These are phyloP conservation scores for Vitis rotundifolia DNA, from an alignment of 164 flowering plant species.

Conservation along the genomic window DNA sequence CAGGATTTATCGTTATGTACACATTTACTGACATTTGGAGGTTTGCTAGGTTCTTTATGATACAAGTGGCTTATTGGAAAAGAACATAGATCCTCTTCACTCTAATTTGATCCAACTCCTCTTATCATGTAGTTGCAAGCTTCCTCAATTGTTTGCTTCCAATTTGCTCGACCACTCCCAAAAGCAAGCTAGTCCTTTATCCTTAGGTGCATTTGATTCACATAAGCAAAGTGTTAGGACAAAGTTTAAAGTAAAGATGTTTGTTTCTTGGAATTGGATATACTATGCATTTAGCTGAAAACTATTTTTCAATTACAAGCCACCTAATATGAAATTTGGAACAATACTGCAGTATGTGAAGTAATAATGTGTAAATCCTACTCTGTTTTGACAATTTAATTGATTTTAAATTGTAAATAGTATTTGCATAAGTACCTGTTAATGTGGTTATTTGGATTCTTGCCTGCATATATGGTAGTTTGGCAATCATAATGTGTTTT, in stretches of 20 bases:
- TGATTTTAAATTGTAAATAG: too few relatives aligned
- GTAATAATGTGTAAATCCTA: too few relatives aligned
- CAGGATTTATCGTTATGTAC: too few relatives aligned
- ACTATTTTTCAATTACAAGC: too few relatives aligned
- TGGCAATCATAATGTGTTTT: not conserved
- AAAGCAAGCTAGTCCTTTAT: conserved; percentile 24
- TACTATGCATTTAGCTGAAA: too few relatives aligned
- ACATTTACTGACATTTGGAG: not conserved
- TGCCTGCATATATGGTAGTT: not conserved
- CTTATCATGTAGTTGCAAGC: conserved; percentile 52
- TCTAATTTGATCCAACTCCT: conserved; percentile 62
- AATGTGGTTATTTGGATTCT: not conserved
- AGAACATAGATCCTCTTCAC: conserved; percentile 81
- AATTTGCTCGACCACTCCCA: conserved; percentile 38
- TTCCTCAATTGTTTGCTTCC: conserved; percentile 59
- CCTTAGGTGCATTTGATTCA: conserved; percentile 30
- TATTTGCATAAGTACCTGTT: not conserved
- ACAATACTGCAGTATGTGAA: too few relatives aligned
- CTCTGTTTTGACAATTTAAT: too few relatives aligned
- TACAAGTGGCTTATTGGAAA: conserved; percentile 82
- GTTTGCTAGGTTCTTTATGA: conserved; percentile 72
- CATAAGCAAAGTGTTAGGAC: conserved; percentile 72
- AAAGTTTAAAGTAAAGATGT: conserved; percentile 69
- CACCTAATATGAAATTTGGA: too few relatives aligned
- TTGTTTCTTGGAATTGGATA: too few relatives aligned